Evolutionary conservation across 192 early-diverging fungal genomes (phyloP).

Genomic region (Entrophospora sp.): DNA sequence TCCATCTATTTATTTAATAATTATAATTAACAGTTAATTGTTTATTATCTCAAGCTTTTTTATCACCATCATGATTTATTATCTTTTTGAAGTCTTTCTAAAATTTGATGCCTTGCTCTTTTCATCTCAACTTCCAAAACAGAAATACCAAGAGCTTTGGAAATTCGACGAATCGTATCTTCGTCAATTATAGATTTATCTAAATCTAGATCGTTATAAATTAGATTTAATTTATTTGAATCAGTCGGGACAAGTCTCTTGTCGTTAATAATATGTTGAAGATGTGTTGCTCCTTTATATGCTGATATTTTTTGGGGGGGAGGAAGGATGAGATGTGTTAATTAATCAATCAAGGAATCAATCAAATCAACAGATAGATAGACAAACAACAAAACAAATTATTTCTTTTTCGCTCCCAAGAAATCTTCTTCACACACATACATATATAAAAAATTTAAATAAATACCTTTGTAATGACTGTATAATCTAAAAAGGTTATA

Average conservation of each 20-base stretch:
- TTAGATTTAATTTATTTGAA: background rate
- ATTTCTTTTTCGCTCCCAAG: too few relatives aligned
- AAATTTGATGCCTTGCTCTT: conserved; percentile 11
- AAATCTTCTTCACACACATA: too few relatives aligned
- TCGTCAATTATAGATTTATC: conserved; percentile 4
- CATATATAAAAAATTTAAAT: background rate
- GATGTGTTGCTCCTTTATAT: conserved; percentile 20
- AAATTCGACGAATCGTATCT: background rate
- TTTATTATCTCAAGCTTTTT: too few relatives aligned
- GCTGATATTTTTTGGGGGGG: too few relatives aligned
- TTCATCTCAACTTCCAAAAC: conserved; percentile 6
- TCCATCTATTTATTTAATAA: too few relatives aligned
- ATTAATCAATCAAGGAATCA: too few relatives aligned
- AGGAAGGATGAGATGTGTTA: too few relatives aligned
- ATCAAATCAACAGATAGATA: too few relatives aligned
- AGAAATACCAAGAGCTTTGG: background rate
- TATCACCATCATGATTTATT: background rate
- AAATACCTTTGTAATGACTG: conserved; percentile 68
- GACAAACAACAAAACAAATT: too few relatives aligned
- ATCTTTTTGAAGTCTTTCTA: conserved; percentile 1
- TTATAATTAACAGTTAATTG: too few relatives aligned
- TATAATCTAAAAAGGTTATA: conserved; percentile 76
- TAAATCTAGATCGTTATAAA: conserved; percentile 13
- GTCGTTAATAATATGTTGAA: background rate
- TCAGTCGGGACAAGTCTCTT: background rate